Evolutionary conservation across 176 grass and related monocot species (phyloP), one percentile per base, ranked within the genome.

Genomic region (Carex parvula): DNA sequence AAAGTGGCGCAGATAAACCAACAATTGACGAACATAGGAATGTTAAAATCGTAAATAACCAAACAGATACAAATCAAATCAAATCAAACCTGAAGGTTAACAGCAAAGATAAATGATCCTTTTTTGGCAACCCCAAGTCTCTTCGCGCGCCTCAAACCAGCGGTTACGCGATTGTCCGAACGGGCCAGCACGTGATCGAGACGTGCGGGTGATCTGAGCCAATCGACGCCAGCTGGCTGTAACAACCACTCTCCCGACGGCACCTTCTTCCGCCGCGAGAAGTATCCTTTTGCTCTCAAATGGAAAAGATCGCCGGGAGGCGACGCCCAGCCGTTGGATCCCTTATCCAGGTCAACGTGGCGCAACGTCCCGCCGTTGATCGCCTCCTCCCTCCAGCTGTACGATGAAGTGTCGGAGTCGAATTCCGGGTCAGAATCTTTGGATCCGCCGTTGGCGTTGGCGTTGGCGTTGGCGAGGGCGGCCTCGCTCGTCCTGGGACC

Each of bases 281-380:
- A 95, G 53, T 95, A 99, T 0, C 85, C 84, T 5, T 79, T 79
- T 8, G 89, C 80, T 32, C 96, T 91, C 37, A 99, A 86, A 8
- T 86, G 81, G 91, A 99, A 99, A 21, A 99, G 86, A 79, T 94
- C 90, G 16, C 91, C 96, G 21, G 93, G 93, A 14, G 96, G 96
- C 50, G 96, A 92, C 13, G 96, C 96, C 96, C 96, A 99, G 10
- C 96, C 94, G 78, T 97, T 94, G 83, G 92, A 33, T 65, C 94
- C 94, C 16, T 73, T 58, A 10, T 92, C 83, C 6, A 97, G 90
- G 90, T 92, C 90, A 46, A 97, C 92, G 75, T 83, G 90, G 2
- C 94, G 83, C 8, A 97, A 84, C 6, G 94, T 89, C 16, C 90
- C 83, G 24, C 90, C 90, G 39, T 86, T 68, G 57, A 88, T 87